Percentiles rank a stretch among this genome's conserved stretches.
Evolutionary conservation across 305 asterid species (phyloP).

Genomic region (Solanum aculeatissimum): DNA sequence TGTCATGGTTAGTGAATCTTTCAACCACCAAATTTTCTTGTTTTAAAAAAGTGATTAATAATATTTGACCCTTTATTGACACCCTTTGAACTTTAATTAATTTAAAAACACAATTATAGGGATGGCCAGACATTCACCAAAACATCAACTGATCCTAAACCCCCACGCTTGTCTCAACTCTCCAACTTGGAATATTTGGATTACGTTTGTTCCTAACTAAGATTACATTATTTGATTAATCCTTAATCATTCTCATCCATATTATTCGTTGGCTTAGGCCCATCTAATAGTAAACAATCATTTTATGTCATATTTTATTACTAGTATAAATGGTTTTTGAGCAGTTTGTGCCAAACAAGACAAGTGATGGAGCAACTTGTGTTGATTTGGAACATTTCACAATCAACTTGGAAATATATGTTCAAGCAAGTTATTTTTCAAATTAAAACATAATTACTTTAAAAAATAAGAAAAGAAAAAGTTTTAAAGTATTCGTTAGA

Average conservation of each 20-base stretch:
- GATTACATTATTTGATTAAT: not conserved
- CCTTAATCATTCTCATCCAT: not conserved
- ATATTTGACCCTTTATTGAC: not conserved
- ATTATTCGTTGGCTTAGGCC: not conserved
- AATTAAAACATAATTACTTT: not conserved
- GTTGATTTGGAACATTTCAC: not conserved
- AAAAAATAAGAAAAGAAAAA: not conserved
- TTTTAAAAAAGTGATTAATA: not conserved
- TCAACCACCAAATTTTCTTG: not conserved
- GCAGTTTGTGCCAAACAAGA: not conserved
- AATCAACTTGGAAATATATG: not conserved
- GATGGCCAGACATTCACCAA: not conserved
- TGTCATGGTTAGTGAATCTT: not conserved
- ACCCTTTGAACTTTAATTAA: not conserved
- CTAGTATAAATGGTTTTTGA: not conserved
- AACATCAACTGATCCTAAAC: not conserved
- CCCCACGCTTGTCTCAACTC: conserved; percentile 11
- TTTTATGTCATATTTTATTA: not conserved
- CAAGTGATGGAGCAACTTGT: not conserved
- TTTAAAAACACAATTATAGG: not conserved
- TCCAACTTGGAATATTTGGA: not conserved
- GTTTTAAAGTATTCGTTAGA: too few relatives aligned
- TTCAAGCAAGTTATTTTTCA: not conserved
- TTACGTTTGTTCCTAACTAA: not conserved
- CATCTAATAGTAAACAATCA: not conserved